Percentiles rank a stretch among this genome's conserved stretches.
These are phyloP conservation scores for Macrocybe gigantea DNA, from an alignment of 768 basidiomycete species.

Conservation along the genomic window DNA sequence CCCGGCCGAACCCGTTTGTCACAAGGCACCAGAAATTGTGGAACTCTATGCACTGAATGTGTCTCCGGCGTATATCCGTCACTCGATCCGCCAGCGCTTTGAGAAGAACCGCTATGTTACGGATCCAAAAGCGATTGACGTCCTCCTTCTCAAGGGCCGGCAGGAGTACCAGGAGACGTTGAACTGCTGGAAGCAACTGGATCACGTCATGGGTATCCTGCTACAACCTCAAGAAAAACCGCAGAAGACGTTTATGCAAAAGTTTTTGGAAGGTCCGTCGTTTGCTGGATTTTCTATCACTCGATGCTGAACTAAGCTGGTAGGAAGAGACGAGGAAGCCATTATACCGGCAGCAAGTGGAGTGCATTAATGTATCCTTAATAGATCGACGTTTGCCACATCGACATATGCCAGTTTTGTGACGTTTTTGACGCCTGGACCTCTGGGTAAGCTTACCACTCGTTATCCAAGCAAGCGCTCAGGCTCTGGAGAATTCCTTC, in stretches of 20 bases:
- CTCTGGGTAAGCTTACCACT: too few species aligned
- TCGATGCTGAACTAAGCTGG: constrained; percentile 3
- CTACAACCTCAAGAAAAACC: constrained; percentile 39
- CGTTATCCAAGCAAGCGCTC: too few species aligned
- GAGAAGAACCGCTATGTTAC: constrained; percentile 81
- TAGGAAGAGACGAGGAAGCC: constrained; percentile 74
- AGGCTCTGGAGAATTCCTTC: too few species aligned
- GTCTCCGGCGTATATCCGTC: constrained; percentile 71
- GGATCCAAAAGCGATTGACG: constrained; percentile 78
- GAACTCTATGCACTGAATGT: constrained; percentile 76
- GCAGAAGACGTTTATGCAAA: constrained; percentile 69
- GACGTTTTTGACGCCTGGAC: too few species aligned
- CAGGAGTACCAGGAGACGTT: constrained; percentile 93
- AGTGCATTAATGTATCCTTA: constrained; percentile 11
- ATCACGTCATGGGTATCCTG: constrained; percentile 72
- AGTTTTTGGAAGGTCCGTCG: constrained; percentile 74
- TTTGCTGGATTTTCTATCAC: neutral
- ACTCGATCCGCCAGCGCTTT: constrained; percentile 79
- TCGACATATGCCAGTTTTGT: neutral
- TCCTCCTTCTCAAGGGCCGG: constrained; percentile 76
- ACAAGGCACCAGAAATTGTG: constrained; percentile 88
- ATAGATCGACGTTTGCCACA: too few species aligned
- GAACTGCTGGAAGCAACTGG: constrained; percentile 89
- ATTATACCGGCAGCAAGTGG: constrained; percentile 66
- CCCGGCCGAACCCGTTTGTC: constrained; percentile 3